Evolutionary conservation across 345 rosid species (phyloP).

Genomic region (Streptanthus diversifolius): DNA sequence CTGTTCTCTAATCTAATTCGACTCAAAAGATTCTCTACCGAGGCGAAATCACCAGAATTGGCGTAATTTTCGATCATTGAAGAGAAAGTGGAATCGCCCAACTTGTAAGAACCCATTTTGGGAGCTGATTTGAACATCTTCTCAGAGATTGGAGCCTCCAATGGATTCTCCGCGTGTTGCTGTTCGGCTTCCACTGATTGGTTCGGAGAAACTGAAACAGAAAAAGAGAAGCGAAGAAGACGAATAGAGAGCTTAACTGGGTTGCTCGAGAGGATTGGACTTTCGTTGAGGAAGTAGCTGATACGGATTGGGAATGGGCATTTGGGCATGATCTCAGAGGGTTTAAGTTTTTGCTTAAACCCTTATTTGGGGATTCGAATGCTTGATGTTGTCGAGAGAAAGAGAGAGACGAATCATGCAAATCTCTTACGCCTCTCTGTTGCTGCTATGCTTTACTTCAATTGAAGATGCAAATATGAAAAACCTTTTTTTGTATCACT

Average conservation of each 20-base stretch:
- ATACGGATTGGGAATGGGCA: constrained; percentile 33
- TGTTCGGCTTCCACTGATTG: constrained; percentile 25
- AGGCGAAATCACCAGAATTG: constrained; percentile 47
- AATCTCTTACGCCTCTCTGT: background rate
- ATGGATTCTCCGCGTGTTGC: background rate
- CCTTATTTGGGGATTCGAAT: constrained; percentile 13
- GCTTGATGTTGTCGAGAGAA: background rate
- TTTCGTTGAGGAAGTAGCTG: constrained; percentile 18
- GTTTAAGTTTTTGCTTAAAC: constrained; percentile 32
- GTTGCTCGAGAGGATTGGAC: constrained; percentile 31
- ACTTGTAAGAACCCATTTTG: constrained; percentile 58
- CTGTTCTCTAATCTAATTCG: constrained; percentile 63
- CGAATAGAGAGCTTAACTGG: constrained; percentile 27
- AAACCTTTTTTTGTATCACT: background rate
- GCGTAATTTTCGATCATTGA: constrained; percentile 62
- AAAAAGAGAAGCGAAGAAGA: constrained; percentile 26
- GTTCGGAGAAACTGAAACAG: constrained; percentile 3
- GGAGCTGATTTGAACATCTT: constrained; percentile 48
- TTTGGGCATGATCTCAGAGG: constrained; percentile 41
- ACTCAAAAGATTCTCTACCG: constrained; percentile 54
- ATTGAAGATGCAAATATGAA: background rate
- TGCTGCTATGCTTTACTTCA: background rate
- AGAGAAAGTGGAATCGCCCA: constrained; percentile 79
- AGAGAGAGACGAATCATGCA: background rate
- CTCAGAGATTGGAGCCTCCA: constrained; percentile 47